Evolutionary conservation across 83 land plant species (phyloP).

Genomic region (Picea engelmannii): DNA sequence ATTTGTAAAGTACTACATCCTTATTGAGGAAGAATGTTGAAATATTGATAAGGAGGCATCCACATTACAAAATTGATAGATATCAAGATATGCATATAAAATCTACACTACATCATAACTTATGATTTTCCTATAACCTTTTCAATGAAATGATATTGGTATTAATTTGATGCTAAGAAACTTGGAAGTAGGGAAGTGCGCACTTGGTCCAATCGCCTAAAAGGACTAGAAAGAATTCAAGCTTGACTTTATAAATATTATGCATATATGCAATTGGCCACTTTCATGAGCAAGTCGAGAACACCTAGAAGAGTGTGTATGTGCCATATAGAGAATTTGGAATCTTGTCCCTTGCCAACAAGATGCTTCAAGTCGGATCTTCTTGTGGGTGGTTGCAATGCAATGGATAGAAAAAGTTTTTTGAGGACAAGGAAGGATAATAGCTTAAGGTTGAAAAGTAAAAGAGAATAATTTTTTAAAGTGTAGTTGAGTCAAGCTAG

Average conservation of each 20-base stretch:
- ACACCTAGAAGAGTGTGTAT: background rate
- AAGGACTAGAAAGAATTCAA: background rate
- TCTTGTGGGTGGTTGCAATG: background rate
- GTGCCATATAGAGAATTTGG: background rate
- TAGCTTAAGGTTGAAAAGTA: background rate
- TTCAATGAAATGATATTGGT: too few relatives aligned
- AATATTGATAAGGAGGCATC: too few relatives aligned
- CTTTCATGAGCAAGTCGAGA: background rate
- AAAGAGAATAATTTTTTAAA: too few relatives aligned
- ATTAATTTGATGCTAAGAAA: too few relatives aligned
- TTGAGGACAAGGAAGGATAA: background rate
- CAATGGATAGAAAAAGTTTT: background rate
- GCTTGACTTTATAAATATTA: background rate
- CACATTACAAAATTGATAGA: too few relatives aligned
- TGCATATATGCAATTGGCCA: background rate
- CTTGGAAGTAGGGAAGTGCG: background rate
- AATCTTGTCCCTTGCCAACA: background rate
- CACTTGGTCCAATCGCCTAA: background rate
- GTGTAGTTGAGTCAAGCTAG: too few relatives aligned
- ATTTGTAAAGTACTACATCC: too few relatives aligned
- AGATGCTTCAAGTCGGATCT: background rate
- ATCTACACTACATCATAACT: too few relatives aligned
- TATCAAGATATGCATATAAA: too few relatives aligned
- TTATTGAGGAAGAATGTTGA: too few relatives aligned
- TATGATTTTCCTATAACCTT: too few relatives aligned